Evolutionary conservation across 2,329 filamentous ascomycete species (phyloP), one percentile per base, ranked within the genome.

Genomic region (Monosporascus sp.): DNA sequence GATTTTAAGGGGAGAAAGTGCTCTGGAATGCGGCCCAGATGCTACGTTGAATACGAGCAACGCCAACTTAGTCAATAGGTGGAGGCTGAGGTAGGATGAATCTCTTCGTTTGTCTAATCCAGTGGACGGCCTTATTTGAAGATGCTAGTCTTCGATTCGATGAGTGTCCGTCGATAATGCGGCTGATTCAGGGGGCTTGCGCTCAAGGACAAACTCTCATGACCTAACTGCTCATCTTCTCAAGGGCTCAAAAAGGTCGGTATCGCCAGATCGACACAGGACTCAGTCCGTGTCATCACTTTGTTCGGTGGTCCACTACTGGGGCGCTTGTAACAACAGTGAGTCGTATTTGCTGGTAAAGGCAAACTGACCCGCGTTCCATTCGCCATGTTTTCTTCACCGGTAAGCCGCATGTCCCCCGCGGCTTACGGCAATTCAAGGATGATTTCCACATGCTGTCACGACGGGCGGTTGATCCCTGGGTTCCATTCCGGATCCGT

Each of bases 391-490:
- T 38, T 54, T 51, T 47, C 37, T 49, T 52, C 37, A 27, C 25
- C 55, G 57, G 57, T n/a, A 52, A 11, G 49, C 51, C 52, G 53
- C 57, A 59, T 50, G 45, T 51, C 52, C 52, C 44, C 51, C 20
- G 49, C 51, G 22, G 49, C 38, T 25, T 25, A 47, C 18, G 25
- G 47, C n/a, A 49, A 37, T 11, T 45, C 44, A 51, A 53, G 48
- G 17, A 58, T 49, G 47, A 38, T 50, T 48, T 52, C 51, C 52
- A 56, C 54, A 58, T 56, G 50, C 43, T 46, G 17, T n/a, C 22
- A 22, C 43, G 22, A 22, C 41, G 14, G 43, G 22, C 43, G 17
- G 43, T 46, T 46, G 22, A 24, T 27, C 25, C 43, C 39, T 31
- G 11, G n/a, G 24, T 7, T 17, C 24, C 2, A 5, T 27, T 27